Base-by-base conservation (phyloP, 31 red algal genomes). In the Odonthalia washingtoniensis region DNA sequence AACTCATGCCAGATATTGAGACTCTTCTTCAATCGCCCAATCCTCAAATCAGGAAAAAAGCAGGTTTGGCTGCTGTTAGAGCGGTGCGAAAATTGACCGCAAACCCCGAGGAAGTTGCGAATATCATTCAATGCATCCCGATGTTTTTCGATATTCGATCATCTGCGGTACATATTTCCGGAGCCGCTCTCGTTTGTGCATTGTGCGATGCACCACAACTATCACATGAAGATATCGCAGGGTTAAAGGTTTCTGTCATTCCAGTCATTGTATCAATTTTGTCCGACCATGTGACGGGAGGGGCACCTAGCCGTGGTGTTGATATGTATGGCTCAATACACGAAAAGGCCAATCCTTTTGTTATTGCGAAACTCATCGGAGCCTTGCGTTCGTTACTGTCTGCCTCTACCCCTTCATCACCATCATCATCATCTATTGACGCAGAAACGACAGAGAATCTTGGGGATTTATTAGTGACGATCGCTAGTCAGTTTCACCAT, bases 11-110 rank as follows among this genome's bases (percentile, higher is more conserved):
- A 24, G 92, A 97, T 40, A 90, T 99, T 49, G 92, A 93, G 24
- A 77, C 43, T 5, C 93, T 91, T 72, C 70, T 99, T 36, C 72
- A 93, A 43, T 84, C 91, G 38, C 40, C 66, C 3, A 81, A 84
- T 44, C 89, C 94, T 0, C 93, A 90, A 52, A 80, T 99, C 30
- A 65, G 91, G 38, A 99, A 99, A 41, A 99, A 99, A 82, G 97
- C 97, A 34, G 81, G 81, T n/a, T 84, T 99, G 38, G 93, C 94
- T 6, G 89, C 95, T 42, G 92, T 93, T 28, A 81, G 97, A 6
- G 88, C 91, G 24, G 79, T 96, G 30, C 86, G 92, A 68, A 96
- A 96, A 81, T 74, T 95, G 3, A 53, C 90, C 12, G 77, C 90
- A 27, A n/a, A n/a, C n/a, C n/a, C n/a, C n/a, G 97, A 99, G 28